Percentiles rank a stretch among this genome's conserved stretches.
phyloP scores from a whole-genome alignment of 1,284 basidiomycete genomes.

The Sporisorium exsertum region DNA sequence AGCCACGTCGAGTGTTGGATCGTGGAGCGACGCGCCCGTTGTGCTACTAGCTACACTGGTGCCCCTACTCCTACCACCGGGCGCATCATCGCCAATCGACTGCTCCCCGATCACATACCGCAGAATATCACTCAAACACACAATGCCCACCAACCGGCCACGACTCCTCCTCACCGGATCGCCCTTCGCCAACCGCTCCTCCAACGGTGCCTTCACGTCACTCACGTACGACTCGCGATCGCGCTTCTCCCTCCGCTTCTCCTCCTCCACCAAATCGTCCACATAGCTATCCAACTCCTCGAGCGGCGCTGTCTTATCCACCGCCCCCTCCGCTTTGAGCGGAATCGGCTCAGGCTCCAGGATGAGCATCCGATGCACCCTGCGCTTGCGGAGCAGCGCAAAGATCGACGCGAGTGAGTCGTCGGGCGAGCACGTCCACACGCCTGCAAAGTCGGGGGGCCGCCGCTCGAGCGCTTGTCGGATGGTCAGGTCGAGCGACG shows the following conservation, averaged over 20 bases:
- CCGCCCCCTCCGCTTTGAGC: neutral
- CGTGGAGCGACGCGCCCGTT: too few species aligned
- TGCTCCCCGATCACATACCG: constrained; percentile 62
- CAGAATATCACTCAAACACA: constrained; percentile 64
- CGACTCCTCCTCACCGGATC: constrained; percentile 45
- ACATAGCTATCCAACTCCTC: constrained; percentile 42
- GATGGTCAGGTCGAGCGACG: constrained; percentile 94
- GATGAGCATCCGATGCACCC: constrained; percentile 83
- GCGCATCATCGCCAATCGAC: neutral
- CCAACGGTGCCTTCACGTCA: constrained; percentile 13
- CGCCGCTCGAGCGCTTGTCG: constrained; percentile 90
- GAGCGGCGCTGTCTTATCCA: constrained; percentile 21
- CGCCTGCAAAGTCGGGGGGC: constrained; percentile 89
- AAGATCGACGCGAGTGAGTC: constrained; percentile 94
- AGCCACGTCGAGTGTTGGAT: too few species aligned
- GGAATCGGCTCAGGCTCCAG: constrained; percentile 48
- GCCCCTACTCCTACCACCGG: constrained; percentile 21
- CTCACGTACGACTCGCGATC: constrained; percentile 19
- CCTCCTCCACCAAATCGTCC: constrained; percentile 32
- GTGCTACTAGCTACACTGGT: constrained; percentile 19
- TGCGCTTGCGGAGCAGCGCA: constrained; percentile 88
- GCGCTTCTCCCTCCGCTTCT: constrained; percentile 12
- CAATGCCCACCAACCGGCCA: constrained; percentile 62
- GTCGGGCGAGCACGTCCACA: constrained; percentile 91
- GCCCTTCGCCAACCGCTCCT: constrained; percentile 44